A percentile compares a stretch with the other conserved stretches of the same genome.
Evolutionary conservation across 441 rosid species (phyloP).

Genomic region (Croton setiger): DNA sequence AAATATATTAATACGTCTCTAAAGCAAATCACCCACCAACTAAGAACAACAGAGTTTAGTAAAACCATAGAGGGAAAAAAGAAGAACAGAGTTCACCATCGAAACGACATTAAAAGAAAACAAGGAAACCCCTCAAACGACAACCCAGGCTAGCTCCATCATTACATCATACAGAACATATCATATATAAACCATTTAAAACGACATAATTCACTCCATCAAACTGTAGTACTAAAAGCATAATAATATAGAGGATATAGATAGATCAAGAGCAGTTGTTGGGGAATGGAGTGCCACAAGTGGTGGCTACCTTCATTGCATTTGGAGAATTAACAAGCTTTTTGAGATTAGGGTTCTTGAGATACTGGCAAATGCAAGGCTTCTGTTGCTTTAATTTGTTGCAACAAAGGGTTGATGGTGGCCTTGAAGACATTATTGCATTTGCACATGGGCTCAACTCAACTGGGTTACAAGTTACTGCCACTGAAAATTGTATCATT

Average conservation of each 20-base stretch:
- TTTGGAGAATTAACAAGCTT: constrained; percentile 36
- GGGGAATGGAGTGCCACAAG: constrained; percentile 39
- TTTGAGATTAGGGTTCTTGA: constrained; percentile 29
- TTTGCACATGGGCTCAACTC: constrained; percentile 35
- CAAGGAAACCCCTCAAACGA: no score
- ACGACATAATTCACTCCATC: no score
- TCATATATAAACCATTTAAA: no score
- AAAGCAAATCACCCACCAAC: no score
- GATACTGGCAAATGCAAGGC: constrained; percentile 42
- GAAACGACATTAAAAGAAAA: no score
- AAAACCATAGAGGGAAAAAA: no score
- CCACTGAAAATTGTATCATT: not conserved
- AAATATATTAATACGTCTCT: no score
- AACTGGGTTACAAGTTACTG: constrained; percentile 26
- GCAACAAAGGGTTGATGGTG: constrained; percentile 37
- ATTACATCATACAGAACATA: no score
- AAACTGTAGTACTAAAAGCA: no score
- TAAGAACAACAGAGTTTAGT: no score
- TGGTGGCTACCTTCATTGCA: constrained; percentile 30
- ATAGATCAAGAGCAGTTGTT: constrained; percentile 20
- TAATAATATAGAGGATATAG: not conserved
- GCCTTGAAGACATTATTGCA: constrained; percentile 21
- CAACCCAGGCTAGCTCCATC: no score
- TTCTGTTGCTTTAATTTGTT: constrained; percentile 38
- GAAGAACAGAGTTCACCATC: no score